Evolutionary conservation across 306 rosid species (phyloP).

Genomic region (Trifolium pratense): DNA sequence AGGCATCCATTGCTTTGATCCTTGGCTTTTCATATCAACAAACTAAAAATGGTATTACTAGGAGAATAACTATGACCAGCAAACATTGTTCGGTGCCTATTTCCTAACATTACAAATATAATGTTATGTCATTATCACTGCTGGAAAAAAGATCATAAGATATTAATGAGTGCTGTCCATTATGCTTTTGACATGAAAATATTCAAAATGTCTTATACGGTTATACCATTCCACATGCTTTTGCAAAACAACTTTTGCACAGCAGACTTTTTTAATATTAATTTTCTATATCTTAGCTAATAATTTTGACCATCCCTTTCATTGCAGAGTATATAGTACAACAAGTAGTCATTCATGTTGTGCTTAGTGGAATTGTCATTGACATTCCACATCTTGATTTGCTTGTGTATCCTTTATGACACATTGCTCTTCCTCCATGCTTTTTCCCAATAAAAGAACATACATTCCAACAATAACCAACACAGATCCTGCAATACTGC

Average conservation of each 20-base stretch:
- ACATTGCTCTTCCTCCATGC: conserved; percentile 49
- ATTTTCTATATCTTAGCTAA: neutral
- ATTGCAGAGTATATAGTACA: conserved; percentile 11
- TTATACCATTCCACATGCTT: conserved; percentile 3
- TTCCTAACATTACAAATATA: neutral
- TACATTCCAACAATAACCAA: conserved; percentile 82
- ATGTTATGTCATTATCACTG: conserved; percentile 12
- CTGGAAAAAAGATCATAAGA: too few relatives aligned
- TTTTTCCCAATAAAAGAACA: conserved; percentile 80
- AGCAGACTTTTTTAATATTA: neutral
- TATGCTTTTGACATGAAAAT: conserved; percentile 3
- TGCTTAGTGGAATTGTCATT: conserved; percentile 31
- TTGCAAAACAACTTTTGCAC: neutral
- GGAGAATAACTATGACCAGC: neutral
- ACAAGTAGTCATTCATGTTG: conserved; percentile 16
- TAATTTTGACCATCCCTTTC: neutral
- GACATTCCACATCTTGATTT: conserved; percentile 52
- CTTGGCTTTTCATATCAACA: neutral
- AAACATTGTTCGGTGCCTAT: neutral
- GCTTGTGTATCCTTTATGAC: conserved; percentile 49
- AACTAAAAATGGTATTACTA: neutral
- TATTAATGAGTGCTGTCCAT: neutral
- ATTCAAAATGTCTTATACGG: neutral
- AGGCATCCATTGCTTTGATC: neutral
- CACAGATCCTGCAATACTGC: conserved; percentile 77